A percentile compares a stretch with the other conserved stretches of the same genome.
These are phyloP conservation scores for Nakazawaea laoshanensis DNA, from an alignment of 805 yeast genomes.

Conservation along the genomic window DNA sequence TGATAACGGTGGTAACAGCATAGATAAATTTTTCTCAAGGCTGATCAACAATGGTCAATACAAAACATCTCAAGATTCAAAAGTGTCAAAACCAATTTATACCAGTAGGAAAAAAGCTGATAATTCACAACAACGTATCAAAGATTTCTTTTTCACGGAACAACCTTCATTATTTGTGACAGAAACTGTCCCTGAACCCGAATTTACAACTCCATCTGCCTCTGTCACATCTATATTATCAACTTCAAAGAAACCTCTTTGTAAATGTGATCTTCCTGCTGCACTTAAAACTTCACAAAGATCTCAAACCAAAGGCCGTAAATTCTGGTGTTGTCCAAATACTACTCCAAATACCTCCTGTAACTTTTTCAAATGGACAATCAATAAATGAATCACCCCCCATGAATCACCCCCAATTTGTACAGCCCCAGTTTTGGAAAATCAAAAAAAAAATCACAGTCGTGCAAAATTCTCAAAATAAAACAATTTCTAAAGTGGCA, in stretches of 20 bases:
- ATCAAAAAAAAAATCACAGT: conserved; percentile 1
- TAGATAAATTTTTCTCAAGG: conserved; percentile 21
- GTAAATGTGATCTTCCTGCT: conserved; percentile 40
- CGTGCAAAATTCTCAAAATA: neutral
- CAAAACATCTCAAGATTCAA: neutral
- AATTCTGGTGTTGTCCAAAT: conserved; percentile 46
- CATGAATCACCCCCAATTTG: neutral
- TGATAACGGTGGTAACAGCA: conserved; percentile 17
- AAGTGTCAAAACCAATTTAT: conserved; percentile 8
- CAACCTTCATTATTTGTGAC: too few species aligned
- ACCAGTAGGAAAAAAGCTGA: conserved; percentile 12
- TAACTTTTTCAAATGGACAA: conserved; percentile 47
- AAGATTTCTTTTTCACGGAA: conserved; percentile 9
- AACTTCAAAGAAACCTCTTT: conserved; percentile 27
- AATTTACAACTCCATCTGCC: neutral
- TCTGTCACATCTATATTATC: conserved; percentile 11
- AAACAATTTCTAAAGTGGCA: neutral
- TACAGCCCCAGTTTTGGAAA: conserved; percentile 8
- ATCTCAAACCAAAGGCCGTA: conserved; percentile 28
- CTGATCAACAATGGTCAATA: too few species aligned
- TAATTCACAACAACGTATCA: conserved; percentile 5
- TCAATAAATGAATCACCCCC: conserved; percentile 10
- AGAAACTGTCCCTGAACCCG: neutral
- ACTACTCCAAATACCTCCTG: conserved; percentile 31
- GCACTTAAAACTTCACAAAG: conserved; percentile 37